A percentile compares a stretch with the other conserved stretches of the same genome.
Conservation (phyloP, 192 early-diverging fungal genomes). For the Glomus cerebriforme region DNA sequence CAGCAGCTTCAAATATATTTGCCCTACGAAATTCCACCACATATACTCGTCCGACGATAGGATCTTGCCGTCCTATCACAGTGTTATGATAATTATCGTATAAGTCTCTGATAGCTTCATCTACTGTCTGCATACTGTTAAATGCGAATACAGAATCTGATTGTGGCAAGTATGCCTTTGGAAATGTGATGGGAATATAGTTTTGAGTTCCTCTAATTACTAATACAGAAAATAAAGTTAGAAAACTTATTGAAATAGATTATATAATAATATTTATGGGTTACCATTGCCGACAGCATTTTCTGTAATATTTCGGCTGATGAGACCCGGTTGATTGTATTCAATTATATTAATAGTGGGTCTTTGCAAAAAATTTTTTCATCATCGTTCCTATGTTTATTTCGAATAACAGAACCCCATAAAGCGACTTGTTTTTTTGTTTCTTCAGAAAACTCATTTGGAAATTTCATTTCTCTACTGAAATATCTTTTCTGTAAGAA, state of each 20-base stretch:
- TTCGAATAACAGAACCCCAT: neutral
- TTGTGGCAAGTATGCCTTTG: neutral
- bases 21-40: neutral
- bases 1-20: neutral
- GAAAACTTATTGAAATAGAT: neutral
- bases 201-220: neutral
- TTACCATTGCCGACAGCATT: neutral
- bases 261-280: slow-evolving; percentile 9
- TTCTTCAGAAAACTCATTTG: neutral
- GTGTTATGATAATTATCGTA: neutral
- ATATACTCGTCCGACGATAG: slow-evolving; percentile 13
- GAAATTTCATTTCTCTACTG: neutral
- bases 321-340: slow-evolving; percentile 14
- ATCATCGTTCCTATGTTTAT: slow-evolving; percentile 12
- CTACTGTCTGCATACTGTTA: neutral
- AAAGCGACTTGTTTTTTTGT: neutral
- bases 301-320: slow-evolving; percentile 6
- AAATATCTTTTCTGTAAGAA: neutral
- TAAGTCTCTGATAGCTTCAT: neutral
- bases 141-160: slow-evolving; percentile 5
- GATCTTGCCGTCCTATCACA: neutral
- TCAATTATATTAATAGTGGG: slow-evolving; percentile 24
- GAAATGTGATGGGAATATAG: neutral
- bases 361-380: slow-evolving; percentile 5
- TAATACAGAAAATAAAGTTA: slow-evolving; percentile 6